Base-by-base conservation (phyloP, 2,329 filamentous ascomycete genomes). In the Hypocreales sp. region DNA sequence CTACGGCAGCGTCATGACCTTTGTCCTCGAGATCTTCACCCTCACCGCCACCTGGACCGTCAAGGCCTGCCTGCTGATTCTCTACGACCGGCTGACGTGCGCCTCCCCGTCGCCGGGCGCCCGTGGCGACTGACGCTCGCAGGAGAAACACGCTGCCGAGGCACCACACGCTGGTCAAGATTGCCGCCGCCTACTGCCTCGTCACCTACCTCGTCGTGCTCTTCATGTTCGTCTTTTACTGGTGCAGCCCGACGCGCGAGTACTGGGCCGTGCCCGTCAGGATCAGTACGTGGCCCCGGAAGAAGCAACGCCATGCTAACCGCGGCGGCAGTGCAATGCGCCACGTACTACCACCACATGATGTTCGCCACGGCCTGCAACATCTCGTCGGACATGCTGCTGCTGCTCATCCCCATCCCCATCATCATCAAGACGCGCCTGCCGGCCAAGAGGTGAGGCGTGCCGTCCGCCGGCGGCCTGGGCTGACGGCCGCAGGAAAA, bases 21-120 rank as follows among this genome's bases (percentile, higher is more conserved):
- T 70, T 28, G 59, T 61, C 1, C 56, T 62, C 10, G 66, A 70
- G 35, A 55, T 67, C 31, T 63, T 60, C 38, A 64, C 64, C 35
- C 48, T 65, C 22, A 45, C 56, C 2, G 59, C 56, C 1, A 53
- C 61, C 4, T 71, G 66, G 65, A 47, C 60, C 0, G 49, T 65
- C 37, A 71, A 70, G 36, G 53, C 53, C 1, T 68, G 63, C 26
- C 40, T 71, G 10, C 39, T 71, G 10, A 46, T 68, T 9, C 47
- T 71, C 24, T 70, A 70, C 18, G 50, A 51, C 5, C 51, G 67
- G 13, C 53, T 73, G 42, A 72, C 54, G 43, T 64, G 31, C 43
- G 45, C 54, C 7, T n/a, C 5, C 10, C 10, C 8, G 6, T 8
- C 12, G 5, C 3, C 15, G 5, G 13, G 9, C 15, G 8, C 7